Percentiles rank a stretch among this genome's conserved stretches.
phyloP scores from a whole-genome alignment of 1,284 basidiomycete genomes.

The Cryptococcus wingfieldii region DNA sequence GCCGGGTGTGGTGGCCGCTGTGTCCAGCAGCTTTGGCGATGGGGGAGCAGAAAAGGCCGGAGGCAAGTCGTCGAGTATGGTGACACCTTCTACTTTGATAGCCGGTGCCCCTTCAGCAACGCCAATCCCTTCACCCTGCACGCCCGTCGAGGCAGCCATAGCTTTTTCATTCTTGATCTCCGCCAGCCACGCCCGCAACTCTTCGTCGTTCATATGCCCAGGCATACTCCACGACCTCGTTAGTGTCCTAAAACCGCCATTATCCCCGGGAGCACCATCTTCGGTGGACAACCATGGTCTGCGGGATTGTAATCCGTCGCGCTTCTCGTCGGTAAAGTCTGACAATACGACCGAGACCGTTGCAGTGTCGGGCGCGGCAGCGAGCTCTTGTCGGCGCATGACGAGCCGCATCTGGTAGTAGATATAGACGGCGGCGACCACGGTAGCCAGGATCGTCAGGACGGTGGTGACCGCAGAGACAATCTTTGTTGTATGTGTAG shows the following conservation, averaged over 20 bases:
- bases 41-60: not conserved
- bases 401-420: slow-evolving; percentile 46
- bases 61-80: slow-evolving; percentile 6
- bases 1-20: not conserved
- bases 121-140: not conserved
- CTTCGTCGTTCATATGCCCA: slow-evolving; percentile 30
- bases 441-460: slow-evolving; percentile 37
- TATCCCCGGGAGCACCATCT: not conserved
- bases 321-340: slow-evolving; percentile 16
- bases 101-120: slow-evolving; percentile 1
- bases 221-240: slow-evolving; percentile 31
- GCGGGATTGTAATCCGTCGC: slow-evolving; percentile 8
- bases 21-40: too few species aligned
- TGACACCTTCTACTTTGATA: slow-evolving; percentile 5
- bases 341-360: slow-evolving; percentile 10
- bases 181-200: slow-evolving; percentile 30
- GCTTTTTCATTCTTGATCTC: slow-evolving; percentile 17
- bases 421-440: slow-evolving; percentile 43
- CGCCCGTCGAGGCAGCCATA: not conserved
- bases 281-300: slow-evolving; percentile 13
- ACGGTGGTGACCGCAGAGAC: slow-evolving; percentile 33
- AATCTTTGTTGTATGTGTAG: slow-evolving; percentile 31
- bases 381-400: slow-evolving; percentile 21
- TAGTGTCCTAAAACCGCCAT: slow-evolving; percentile 8
- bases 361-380: slow-evolving; percentile 1